phyloP scores from a whole-genome alignment of 2,329 filamentous ascomycete genomes.

The Pyrenochaeta sp. region DNA sequence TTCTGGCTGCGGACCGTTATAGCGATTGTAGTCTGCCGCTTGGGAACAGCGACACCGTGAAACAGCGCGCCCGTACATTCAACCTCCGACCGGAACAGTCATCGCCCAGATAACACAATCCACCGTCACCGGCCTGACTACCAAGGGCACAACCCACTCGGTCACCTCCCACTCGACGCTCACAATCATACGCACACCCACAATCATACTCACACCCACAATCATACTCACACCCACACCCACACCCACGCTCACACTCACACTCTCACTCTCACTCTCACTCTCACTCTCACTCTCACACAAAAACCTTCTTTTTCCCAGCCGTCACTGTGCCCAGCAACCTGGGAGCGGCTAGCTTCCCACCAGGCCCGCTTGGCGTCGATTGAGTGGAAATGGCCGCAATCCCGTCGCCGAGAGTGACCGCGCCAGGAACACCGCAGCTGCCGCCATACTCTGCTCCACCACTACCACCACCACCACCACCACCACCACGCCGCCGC shows the following conservation, averaged over 20 bases:
- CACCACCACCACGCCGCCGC: conserved; percentile 26
- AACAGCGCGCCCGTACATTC: background rate
- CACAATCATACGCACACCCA: too few relatives aligned
- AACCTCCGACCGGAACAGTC: conserved; percentile 8
- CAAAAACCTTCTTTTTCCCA: too few relatives aligned
- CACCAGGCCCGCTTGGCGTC: background rate
- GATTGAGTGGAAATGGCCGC: conserved; percentile 13
- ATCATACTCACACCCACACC: too few relatives aligned
- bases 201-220: too few relatives aligned
- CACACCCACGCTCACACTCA: too few relatives aligned
- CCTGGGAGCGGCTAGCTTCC: conserved; percentile 5
- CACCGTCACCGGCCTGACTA: conserved; percentile 4
- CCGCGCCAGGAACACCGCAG: background rate
- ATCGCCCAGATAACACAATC: conserved; percentile 9
- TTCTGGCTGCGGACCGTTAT: conserved; percentile 12
- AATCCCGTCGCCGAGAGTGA: conserved; percentile 22
- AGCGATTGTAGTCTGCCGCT: conserved; percentile 6
- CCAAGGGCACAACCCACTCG: too few relatives aligned
- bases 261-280: too few relatives aligned
- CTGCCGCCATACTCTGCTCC: too few relatives aligned
- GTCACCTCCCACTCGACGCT: too few relatives aligned
- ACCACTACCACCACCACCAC: conserved; percentile 12
- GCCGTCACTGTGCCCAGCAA: too few relatives aligned
- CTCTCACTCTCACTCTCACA: too few relatives aligned
- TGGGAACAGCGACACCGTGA: background rate